A percentile compares a stretch with the other conserved stretches of the same genome.
Evolutionary conservation across 371 early-diverging fungal genomes (phyloP).

Genomic region (Caulochytrium protostelioides): DNA sequence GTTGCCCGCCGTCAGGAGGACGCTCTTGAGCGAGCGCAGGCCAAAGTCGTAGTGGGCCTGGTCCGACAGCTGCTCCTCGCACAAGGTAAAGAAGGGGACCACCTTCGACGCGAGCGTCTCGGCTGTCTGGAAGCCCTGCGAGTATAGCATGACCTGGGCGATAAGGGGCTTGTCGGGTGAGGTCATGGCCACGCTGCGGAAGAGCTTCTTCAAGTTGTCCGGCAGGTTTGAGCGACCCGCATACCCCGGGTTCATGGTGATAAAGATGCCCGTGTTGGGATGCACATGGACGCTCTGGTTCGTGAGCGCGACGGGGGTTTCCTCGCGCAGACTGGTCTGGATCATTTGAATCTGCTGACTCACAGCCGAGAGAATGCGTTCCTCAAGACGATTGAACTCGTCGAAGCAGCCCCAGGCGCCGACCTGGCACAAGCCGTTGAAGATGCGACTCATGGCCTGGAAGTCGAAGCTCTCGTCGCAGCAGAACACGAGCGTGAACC

Average conservation of each 20-base stretch:
- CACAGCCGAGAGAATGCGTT: conserved; percentile 89
- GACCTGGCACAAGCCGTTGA: conserved; percentile 90
- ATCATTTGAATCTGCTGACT: conserved; percentile 97
- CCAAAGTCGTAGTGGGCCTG: conserved; percentile 98
- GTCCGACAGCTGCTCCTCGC: conserved; percentile 75
- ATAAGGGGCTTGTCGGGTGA: conserved; percentile 91
- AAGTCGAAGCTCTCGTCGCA: conserved; percentile 99
- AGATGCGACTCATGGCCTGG: conserved; percentile 98
- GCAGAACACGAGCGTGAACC: conserved; percentile 95
- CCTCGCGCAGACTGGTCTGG: conserved; percentile 72
- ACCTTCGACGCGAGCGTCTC: conserved; percentile 84
- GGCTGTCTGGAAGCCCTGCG: conserved; percentile 93
- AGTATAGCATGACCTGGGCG: conserved; percentile 96
- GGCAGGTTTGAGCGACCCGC: conserved; percentile 95
- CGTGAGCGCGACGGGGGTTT: conserved; percentile 68
- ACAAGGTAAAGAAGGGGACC: conserved; percentile 86
- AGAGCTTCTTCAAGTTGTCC: conserved; percentile 93
- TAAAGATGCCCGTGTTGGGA: conserved; percentile 83
- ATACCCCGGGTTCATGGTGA: conserved; percentile 99
- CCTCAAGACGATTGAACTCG: conserved; percentile 97
- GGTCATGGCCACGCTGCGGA: conserved; percentile 95
- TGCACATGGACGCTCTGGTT: conserved; percentile 67
- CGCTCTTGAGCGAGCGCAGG: conserved; percentile 95
- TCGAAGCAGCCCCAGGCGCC: conserved; percentile 99
- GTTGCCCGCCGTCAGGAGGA: conserved; percentile 89